Conservation (phyloP, 305 asterid species). For the Galium porrigens region DNA sequence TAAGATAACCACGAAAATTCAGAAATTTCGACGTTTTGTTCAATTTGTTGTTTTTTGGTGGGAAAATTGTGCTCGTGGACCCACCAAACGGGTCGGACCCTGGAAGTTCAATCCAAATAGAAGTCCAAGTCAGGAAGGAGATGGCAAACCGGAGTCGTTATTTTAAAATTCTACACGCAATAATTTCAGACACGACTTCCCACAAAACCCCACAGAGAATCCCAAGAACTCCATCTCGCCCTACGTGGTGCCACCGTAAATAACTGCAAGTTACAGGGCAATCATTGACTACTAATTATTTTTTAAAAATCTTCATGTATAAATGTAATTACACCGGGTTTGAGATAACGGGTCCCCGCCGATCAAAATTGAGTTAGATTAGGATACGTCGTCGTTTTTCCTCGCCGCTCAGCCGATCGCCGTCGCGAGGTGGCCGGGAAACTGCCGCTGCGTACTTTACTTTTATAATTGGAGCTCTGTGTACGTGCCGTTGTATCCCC, state of each 20-base stretch:
- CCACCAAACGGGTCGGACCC: background rate
- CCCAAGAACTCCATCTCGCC: background rate
- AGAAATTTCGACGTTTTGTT: background rate
- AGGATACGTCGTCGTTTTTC: background rate
- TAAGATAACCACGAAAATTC: background rate
- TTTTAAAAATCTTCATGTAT: too few species aligned
- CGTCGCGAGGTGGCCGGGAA: constrained; percentile 7
- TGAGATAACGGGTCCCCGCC: background rate
- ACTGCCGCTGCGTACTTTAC: background rate
- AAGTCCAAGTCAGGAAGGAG: background rate
- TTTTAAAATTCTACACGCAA: background rate
- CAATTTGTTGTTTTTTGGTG: too few species aligned
- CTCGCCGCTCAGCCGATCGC: background rate
- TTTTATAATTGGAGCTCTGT: background rate
- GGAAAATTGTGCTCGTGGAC: background rate
- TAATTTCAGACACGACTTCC: background rate
- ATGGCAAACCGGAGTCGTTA: background rate
- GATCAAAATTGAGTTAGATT: background rate
- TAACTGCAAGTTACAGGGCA: background rate
- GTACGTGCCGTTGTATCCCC: background rate
- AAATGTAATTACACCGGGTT: background rate
- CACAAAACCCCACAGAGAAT: background rate
- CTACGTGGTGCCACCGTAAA: background rate
- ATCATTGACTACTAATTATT: background rate
- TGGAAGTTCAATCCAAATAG: background rate